Percentiles rank a stretch among this genome's conserved stretches.
Evolutionary conservation across 1,284 basidiomycete genomes (phyloP).

Genomic region (Ganoderma multipileum): DNA sequence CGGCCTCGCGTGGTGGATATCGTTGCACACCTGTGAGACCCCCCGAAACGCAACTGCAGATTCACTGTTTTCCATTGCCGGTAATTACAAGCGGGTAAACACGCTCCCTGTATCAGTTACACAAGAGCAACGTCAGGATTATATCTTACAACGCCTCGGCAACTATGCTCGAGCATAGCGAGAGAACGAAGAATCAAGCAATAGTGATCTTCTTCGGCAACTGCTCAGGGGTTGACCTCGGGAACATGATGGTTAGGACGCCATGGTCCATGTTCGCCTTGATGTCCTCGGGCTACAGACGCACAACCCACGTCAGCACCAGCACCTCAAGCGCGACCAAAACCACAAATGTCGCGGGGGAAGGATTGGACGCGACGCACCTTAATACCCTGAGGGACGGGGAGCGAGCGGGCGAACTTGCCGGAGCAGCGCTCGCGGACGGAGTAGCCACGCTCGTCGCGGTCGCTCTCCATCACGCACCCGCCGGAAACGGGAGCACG

Average conservation of each 20-base stretch:
- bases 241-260: constrained; percentile 51
- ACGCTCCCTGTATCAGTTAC: background rate
- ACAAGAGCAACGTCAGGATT: background rate
- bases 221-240: constrained; percentile 44
- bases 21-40: no score
- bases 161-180: background rate
- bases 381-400: constrained; percentile 55
- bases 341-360: background rate
- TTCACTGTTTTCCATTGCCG: no score
- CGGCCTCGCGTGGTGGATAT: no score
- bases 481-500: constrained; percentile 53
- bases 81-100: background rate
- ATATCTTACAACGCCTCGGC: background rate
- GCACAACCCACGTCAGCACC: constrained; percentile 11
- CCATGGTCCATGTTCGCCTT: constrained; percentile 53
- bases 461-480: constrained; percentile 39
- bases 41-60: no score
- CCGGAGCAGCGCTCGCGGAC: constrained; percentile 57
- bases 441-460: constrained; percentile 50
- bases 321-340: background rate
- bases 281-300: constrained; percentile 46
- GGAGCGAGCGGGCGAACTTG: constrained; percentile 52
- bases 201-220: constrained; percentile 47
- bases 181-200: constrained; percentile 33
- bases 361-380: constrained; percentile 35